Conservation (phyloP, 768 basidiomycete species). For the Glaciozyma antarctica region DNA sequence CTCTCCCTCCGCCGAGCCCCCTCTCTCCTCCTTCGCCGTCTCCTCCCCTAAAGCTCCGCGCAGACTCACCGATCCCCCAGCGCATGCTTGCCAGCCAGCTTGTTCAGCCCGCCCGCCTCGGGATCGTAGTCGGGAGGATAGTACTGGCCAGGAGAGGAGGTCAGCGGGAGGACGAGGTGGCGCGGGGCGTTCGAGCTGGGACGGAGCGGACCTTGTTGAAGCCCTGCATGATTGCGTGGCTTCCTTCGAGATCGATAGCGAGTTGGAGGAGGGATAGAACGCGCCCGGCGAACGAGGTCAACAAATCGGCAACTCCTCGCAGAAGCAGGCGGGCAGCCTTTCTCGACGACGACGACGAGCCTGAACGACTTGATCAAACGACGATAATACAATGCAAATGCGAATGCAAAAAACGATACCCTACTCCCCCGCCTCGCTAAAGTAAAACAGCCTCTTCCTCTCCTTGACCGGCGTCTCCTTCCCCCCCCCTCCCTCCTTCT, state of each 20-base stretch:
- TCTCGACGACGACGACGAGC: no score
- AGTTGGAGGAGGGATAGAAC: no score
- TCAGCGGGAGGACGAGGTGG: background rate
- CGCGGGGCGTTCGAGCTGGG: background rate
- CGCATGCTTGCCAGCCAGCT: conserved; percentile 66
- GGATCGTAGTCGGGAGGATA: conserved; percentile 69
- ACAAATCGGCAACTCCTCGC: no score
- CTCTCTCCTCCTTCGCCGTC: background rate
- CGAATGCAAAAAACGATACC: no score
- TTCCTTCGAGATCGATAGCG: background rate
- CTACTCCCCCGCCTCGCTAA: background rate
- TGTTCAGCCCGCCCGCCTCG: conserved; percentile 52
- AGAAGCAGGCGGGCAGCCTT: no score
- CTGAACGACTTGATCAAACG: no score
- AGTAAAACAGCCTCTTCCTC: conserved; percentile 12
- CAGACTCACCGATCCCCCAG: conserved; percentile 39
- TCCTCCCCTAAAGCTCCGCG: background rate
- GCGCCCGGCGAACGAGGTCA: no score
- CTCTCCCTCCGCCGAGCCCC: background rate
- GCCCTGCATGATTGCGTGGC: conserved; percentile 43
- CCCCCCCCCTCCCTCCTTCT: background rate
- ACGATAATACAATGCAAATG: no score
- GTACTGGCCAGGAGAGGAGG: conserved; percentile 41
- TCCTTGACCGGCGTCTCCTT: background rate
- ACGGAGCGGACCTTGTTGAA: conserved; percentile 51